These are phyloP conservation scores for Coprinopsis strossmayeri DNA, from an alignment of 768 basidiomycete genomes.

Conservation along the genomic window DNA sequence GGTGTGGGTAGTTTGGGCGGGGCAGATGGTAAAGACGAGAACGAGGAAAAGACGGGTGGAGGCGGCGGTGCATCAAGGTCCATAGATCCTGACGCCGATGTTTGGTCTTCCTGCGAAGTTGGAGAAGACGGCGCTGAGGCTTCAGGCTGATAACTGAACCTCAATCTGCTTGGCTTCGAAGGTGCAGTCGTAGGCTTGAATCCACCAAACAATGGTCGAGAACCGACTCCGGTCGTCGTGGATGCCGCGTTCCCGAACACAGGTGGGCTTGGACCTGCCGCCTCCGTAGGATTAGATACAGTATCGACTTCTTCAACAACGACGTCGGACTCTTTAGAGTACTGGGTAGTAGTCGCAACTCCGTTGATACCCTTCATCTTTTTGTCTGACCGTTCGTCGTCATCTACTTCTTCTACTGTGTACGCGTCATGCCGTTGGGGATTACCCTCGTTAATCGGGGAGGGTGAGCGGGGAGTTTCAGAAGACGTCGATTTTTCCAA, in stretches of 20 bases:
- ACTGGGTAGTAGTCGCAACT: not conserved
- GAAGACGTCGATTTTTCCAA: constrained; percentile 31
- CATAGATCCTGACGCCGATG: constrained; percentile 10
- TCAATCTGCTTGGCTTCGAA: constrained; percentile 73
- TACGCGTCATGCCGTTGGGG: constrained; percentile 14
- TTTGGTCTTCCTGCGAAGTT: constrained; percentile 17
- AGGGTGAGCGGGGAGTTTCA: constrained; percentile 3
- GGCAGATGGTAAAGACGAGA: constrained; percentile 6
- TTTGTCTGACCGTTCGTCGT: constrained; percentile 20
- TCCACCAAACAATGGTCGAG: constrained; percentile 19
- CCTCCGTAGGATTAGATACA: not conserved
- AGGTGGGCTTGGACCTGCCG: constrained; percentile 7
- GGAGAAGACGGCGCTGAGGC: constrained; percentile 23
- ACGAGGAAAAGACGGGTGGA: constrained; percentile 5
- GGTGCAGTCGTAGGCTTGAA: constrained; percentile 50
- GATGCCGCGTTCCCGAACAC: too few species aligned
- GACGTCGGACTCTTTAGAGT: not conserved
- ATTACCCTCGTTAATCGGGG: constrained; percentile 12
- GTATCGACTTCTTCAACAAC: constrained; percentile 1
- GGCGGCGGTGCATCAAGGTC: constrained; percentile 12
- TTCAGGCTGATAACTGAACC: constrained; percentile 66
- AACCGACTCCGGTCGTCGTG: constrained; percentile 9
- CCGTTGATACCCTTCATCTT: constrained; percentile 2
- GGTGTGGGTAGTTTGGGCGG: constrained; percentile 11
- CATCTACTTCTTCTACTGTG: constrained; percentile 29